These are phyloP conservation scores for Leishmania amazonensis DNA, from an alignment of 208 protist genomes.

Conservation along the genomic window DNA sequence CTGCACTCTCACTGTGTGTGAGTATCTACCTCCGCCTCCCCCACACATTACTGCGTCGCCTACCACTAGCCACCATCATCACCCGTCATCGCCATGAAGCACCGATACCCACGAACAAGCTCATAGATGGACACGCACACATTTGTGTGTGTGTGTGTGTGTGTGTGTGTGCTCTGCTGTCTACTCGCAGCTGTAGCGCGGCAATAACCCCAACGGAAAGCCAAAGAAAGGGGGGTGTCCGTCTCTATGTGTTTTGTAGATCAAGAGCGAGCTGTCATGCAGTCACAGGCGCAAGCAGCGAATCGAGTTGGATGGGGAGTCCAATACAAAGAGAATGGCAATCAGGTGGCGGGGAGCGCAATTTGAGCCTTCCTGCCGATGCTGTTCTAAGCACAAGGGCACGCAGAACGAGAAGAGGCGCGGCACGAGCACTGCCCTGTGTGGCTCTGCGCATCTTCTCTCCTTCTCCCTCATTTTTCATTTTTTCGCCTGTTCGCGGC, in stretches of 20 bases:
- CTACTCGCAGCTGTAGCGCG: background rate
- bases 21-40: background rate
- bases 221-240: no score
- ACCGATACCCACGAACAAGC: background rate
- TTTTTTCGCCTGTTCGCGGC: background rate
- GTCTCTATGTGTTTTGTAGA: no score
- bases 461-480: no score
- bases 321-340: no score
- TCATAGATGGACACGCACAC: constrained; percentile 2
- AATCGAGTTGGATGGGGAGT: no score
- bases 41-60: background rate
- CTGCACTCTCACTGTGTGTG: background rate
- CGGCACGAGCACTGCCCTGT: no score
- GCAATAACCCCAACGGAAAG: background rate
- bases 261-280: no score
- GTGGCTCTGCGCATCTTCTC: background rate
- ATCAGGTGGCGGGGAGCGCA: no score
- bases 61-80: no score
- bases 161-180: constrained; percentile 4
- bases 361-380: background rate
- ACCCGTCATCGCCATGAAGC: background rate
- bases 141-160: constrained; percentile 16
- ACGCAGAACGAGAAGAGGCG: background rate
- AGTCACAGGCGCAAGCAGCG: no score
- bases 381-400: background rate